Evolutionary conservation across 2,329 filamentous ascomycete genomes (phyloP).

Genomic region (Colletotrichum camelliae): DNA sequence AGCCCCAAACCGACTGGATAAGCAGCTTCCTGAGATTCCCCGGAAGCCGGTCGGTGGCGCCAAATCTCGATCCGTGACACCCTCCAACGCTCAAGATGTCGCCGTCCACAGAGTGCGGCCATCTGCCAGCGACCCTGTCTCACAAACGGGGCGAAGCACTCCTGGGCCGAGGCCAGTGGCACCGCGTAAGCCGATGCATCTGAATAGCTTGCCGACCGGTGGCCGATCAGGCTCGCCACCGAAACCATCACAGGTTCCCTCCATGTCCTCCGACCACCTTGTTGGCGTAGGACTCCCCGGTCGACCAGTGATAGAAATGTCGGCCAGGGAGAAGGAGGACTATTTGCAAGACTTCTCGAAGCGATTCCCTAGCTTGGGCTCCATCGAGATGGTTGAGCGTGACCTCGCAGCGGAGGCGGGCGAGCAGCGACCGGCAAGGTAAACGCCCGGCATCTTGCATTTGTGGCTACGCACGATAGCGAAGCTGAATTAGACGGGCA

Average conservation of each 20-base stretch:
- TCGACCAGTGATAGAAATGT: slow-evolving; percentile 60
- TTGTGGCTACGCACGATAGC: not conserved
- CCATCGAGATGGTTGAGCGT: slow-evolving; percentile 88
- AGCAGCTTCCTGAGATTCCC: slow-evolving; percentile 48
- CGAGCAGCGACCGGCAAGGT: slow-evolving; percentile 11
- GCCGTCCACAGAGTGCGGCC: slow-evolving; percentile 23
- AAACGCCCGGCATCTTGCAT: not conserved
- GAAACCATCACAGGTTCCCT: slow-evolving; percentile 36
- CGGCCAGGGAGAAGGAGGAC: slow-evolving; percentile 66
- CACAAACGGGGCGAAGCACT: slow-evolving; percentile 24
- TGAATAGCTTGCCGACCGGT: slow-evolving; percentile 60
- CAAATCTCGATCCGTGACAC: slow-evolving; percentile 33
- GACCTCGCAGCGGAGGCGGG: slow-evolving; percentile 51
- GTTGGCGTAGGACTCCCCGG: slow-evolving; percentile 52
- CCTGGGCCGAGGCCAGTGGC: slow-evolving; percentile 51
- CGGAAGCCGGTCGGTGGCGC: slow-evolving; percentile 54
- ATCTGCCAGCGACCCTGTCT: slow-evolving; percentile 28
- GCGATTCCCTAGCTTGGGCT: slow-evolving; percentile 82
- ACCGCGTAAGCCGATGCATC: slow-evolving; percentile 66
- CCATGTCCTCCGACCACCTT: slow-evolving; percentile 39
- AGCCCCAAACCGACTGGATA: slow-evolving; percentile 40
- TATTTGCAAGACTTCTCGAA: slow-evolving; percentile 77
- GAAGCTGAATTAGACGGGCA: not conserved
- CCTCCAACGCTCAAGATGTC: slow-evolving; percentile 23
- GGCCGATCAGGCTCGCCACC: slow-evolving; percentile 48